Evolutionary conservation across 108 stramenopile genomes (phyloP).

Genomic region (Skeletonema menzelii): DNA sequence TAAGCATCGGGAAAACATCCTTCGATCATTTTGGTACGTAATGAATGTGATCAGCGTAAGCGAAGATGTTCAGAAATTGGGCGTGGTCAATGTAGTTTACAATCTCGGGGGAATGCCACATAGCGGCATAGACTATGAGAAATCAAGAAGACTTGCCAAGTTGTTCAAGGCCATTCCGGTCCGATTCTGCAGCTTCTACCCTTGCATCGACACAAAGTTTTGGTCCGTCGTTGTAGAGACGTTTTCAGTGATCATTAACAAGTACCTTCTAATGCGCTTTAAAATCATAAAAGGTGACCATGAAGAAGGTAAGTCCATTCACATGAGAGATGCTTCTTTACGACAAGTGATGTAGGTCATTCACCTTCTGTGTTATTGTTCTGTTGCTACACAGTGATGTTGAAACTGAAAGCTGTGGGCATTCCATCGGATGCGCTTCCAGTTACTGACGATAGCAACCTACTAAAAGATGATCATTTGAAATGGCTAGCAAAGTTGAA

Average conservation of each 20-base stretch:
- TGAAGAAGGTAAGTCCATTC: conserved; percentile 2
- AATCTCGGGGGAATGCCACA: conserved; percentile 24
- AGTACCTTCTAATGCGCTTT: conserved; percentile 21
- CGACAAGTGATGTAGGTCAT: background rate
- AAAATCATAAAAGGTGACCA: conserved; percentile 10
- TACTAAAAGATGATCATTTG: conserved; percentile 11
- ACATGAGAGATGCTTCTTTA: background rate
- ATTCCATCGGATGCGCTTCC: conserved; percentile 16
- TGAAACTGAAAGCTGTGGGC: conserved; percentile 27
- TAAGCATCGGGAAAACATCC: conserved; percentile 4
- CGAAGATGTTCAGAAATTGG: conserved; percentile 19
- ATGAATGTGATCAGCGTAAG: background rate
- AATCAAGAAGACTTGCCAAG: conserved; percentile 24
- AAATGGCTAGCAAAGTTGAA: conserved; percentile 9
- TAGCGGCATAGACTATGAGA: conserved; percentile 31
- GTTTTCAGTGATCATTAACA: conserved; percentile 25
- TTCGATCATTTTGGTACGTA: conserved; percentile 23
- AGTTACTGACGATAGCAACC: conserved; percentile 12
- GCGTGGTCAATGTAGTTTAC: conserved; percentile 37
- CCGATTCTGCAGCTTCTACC: conserved; percentile 21
- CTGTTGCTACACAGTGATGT: background rate
- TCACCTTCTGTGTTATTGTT: background rate
- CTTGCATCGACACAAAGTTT: conserved; percentile 15
- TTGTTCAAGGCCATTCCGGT: conserved; percentile 19
- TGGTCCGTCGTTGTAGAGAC: conserved; percentile 19